Base-by-base conservation (phyloP, 257 asterid species). In the Catharanthus roseus region DNA sequence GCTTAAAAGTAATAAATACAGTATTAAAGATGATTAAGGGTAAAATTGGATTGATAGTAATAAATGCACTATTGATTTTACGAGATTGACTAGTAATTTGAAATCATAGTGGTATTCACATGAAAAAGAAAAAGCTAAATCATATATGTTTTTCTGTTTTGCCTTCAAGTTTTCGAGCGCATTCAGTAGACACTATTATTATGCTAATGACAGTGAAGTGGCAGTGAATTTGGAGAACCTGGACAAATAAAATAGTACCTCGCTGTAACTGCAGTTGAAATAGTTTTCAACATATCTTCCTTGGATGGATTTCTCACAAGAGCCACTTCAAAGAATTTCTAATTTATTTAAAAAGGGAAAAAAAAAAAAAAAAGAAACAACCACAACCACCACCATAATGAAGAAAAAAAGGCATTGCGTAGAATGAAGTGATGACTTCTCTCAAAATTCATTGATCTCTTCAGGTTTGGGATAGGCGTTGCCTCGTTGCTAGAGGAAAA, bases 401-500 rank as follows among this genome's bases (percentile, higher is more conserved):
- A n/a, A n/a, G n/a, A n/a, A 5, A 33, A 2, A 26, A 56, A 11
- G 19, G 24, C 45, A 18, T n/a, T 7, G 1, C 21, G 34, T 19
- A 36, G 13, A 62, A 18, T 24, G 41, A 62, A 21, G 8, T 60
- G 24, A 34, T 31, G 45, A 18, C n/a, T 21, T 34, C 29, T 26
- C 63, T 42, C 61, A 53, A 10, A 49, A 31, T 64, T 56, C 67
- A 33, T 54, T 68, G 45, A 34, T 58, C 78, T 29, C 39, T 75
- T 73, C 77, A 93, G 99, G 99, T 93, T 51, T 93, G 96, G 97
- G 97, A 93, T 76, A 86, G 99, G 68, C 92, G 96, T 53, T 93
- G 99, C 86, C 81, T 88, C 81, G 91, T 26, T 29, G 38, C 78
- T 15, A 86, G 67, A 71, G 90, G 83, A 38, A 77, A 83, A 72